Conservation (phyloP, 805 yeast species). For the Teunomyces pallodes region DNA sequence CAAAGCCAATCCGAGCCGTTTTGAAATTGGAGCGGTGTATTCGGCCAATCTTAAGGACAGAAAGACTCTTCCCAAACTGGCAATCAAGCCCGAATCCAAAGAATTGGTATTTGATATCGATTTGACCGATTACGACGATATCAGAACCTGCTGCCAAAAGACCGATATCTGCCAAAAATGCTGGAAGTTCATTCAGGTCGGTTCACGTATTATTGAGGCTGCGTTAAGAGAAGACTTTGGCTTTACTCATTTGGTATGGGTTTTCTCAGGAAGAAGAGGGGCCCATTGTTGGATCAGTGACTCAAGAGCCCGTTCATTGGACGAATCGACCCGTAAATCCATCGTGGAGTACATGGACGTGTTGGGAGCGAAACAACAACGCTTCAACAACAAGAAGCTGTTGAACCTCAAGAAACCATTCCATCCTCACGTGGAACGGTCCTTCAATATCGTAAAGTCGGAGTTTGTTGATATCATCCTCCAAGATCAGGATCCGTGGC, state of each 20-base stretch:
- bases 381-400: slow-evolving; percentile 31
- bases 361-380: slow-evolving; percentile 43
- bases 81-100: slow-evolving; percentile 77
- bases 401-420: slow-evolving; percentile 69
- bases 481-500: slow-evolving; percentile 88
- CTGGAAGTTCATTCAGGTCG: slow-evolving; percentile 89
- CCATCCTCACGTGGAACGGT: slow-evolving; percentile 83
- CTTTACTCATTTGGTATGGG: slow-evolving; percentile 84
- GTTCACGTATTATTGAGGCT: slow-evolving; percentile 68
- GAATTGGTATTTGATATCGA: slow-evolving; percentile 96
- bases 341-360: slow-evolving; percentile 84
- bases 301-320: slow-evolving; percentile 67
- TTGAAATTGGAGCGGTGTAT: slow-evolving; percentile 93
- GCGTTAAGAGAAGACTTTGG: slow-evolving; percentile 88
- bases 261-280: slow-evolving; percentile 97
- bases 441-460: slow-evolving; percentile 62
- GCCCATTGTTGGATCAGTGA: slow-evolving; percentile 99
- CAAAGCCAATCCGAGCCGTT: slow-evolving; percentile 77
- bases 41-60: slow-evolving; percentile 84
- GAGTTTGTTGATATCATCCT: slow-evolving; percentile 66
- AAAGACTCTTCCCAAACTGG: slow-evolving; percentile 68
- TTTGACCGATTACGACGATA: slow-evolving; percentile 92
- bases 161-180: slow-evolving; percentile 84
- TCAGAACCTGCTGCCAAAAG: slow-evolving; percentile 89
- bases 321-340: slow-evolving; percentile 72